These are phyloP conservation scores for Mucor saturninus DNA, from an alignment of 371 early-diverging fungal genomes.

Conservation along the genomic window DNA sequence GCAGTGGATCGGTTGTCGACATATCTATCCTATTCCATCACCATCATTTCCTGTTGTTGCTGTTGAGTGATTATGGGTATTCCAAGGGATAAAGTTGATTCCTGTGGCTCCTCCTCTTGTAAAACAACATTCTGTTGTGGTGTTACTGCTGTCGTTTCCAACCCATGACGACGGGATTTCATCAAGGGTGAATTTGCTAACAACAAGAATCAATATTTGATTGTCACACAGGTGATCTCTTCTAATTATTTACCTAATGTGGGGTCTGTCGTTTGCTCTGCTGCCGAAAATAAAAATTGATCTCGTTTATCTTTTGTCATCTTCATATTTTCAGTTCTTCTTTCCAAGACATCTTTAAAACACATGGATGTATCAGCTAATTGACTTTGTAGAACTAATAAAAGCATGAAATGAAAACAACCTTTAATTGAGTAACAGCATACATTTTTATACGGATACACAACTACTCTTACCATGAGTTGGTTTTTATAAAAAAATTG, in stretches of 20 bases:
- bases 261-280: constrained; percentile 39
- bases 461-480: too few relatives aligned
- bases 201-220: background rate
- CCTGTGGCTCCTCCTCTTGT: constrained; percentile 31
- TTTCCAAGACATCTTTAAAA: constrained; percentile 93
- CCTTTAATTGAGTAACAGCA: too few relatives aligned
- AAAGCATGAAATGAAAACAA: too few relatives aligned
- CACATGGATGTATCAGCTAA: constrained; percentile 86
- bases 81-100: constrained; percentile 50
- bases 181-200: constrained; percentile 66
- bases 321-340: constrained; percentile 83
- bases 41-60: constrained; percentile 66
- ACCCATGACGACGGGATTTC: constrained; percentile 49
- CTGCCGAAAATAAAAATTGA: constrained; percentile 53
- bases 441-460: too few relatives aligned
- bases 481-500: too few relatives aligned
- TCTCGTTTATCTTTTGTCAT: constrained; percentile 74
- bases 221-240: background rate
- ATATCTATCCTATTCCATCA: constrained; percentile 64
- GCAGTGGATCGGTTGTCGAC: constrained; percentile 87
- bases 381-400: constrained; percentile 67
- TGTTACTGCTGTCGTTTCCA: constrained; percentile 28
- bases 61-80: constrained; percentile 57
- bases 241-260: constrained; percentile 32
- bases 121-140: constrained; percentile 12